Evolutionary conservation across 495 filamentous ascomycete species (phyloP), one percentile per base, ranked within the genome.

Genomic region (Xylaria grammica): DNA sequence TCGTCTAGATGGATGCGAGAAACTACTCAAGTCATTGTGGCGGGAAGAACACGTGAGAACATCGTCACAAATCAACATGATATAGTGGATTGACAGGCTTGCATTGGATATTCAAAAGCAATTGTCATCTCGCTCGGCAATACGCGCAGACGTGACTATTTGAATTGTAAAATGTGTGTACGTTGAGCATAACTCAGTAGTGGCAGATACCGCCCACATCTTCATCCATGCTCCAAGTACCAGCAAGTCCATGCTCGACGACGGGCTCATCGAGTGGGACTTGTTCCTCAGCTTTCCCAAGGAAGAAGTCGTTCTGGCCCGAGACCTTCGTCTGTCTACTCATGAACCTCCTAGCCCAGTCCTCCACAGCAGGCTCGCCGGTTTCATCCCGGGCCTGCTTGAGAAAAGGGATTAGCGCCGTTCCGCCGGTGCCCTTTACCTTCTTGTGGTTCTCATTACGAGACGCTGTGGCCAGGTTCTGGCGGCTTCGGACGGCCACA

Each of bases 361-460:
- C 83, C 67, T 94, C 90, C 24, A 97, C 88, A 10, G 93, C 91
- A 9, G 92, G 91, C 75, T 98, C 95, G 44, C 92, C 91, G 5
- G 94, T 98, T 81, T 99, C 95, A 71, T 98, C 94, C 4, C 94
- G 84, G 2, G 94, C 94, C 75, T 98, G 94, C 72, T 96, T 96
- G 55, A 98, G 79, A 73, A 98, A 98, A 0, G 93, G 91, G 59
- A 97, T 97, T 65, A 98, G 78, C 1, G 93, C 90, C 0, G 94
- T 97, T 8, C 94, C 94, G 22, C 95, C 95, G 0, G 95, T 99
- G 24, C 95, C 95, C 36, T 89, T 91, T 0, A 98, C 82, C 62
- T 89, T 90, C 66, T 86, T 86, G 62, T 71, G 74, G 62, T 78
- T 67, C 70, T 78, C 81, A 65, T 78, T 79, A 48, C 74, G 80